Conservation (phyloP, 345 rosid genomes). For the Rhodamnia argentea region DNA sequence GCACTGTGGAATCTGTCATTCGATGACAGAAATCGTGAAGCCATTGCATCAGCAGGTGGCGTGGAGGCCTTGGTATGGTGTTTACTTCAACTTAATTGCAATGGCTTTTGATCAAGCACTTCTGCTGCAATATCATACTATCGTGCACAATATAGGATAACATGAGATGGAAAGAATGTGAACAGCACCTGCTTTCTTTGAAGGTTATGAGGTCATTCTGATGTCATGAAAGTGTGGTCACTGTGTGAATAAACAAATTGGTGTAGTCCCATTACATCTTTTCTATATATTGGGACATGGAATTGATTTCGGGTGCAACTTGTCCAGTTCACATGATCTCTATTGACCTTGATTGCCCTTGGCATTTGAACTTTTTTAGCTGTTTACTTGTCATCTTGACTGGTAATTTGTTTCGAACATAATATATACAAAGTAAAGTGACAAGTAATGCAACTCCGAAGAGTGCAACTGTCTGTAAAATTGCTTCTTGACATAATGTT, state of each 20-base stretch:
- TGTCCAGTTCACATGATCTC: neutral
- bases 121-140: neutral
- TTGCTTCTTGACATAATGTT: neutral
- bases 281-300: neutral
- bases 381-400: neutral
- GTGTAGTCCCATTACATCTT: neutral
- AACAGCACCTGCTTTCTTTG: neutral
- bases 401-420: neutral
- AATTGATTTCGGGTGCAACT: neutral
- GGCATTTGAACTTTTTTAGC: neutral
- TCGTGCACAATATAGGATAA: neutral
- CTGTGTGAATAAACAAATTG: neutral
- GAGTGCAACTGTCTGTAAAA: neutral
- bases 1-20: constrained; percentile 80
- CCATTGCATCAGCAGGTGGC: constrained; percentile 76
- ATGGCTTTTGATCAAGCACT: neutral
- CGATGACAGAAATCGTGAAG: constrained; percentile 75
- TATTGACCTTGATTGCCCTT: neutral
- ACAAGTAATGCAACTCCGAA: neutral
- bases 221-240: neutral
- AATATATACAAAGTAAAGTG: neutral
- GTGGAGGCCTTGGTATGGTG: constrained; percentile 76
- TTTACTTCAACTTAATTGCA: neutral
- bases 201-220: neutral
- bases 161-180: neutral